Conservation (phyloP, 2,329 filamentous ascomycete species). For the Cytospora schulzeri region DNA sequence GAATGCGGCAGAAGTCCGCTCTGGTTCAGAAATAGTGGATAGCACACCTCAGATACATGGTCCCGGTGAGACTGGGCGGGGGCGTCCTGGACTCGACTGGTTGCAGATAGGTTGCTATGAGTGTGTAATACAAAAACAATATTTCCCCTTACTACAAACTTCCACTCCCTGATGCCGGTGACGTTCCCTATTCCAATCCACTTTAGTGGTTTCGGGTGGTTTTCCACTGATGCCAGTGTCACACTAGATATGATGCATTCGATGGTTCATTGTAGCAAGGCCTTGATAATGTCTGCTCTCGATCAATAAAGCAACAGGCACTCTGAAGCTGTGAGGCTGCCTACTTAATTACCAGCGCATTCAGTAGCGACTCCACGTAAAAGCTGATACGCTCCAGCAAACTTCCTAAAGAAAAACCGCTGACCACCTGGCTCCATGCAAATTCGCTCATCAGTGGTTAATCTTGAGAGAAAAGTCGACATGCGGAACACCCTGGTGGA, state of each 20-base stretch:
- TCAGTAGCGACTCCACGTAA: background rate
- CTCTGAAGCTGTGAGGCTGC: background rate
- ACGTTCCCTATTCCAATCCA: background rate
- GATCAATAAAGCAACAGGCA: background rate
- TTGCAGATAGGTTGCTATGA: constrained; percentile 15
- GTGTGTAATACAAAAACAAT: constrained; percentile 17
- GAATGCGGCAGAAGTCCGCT: background rate
- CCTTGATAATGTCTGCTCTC: background rate
- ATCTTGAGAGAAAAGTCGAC: constrained; percentile 98
- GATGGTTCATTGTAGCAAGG: background rate
- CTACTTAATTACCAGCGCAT: background rate
- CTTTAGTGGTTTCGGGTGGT: background rate
- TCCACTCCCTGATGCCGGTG: background rate
- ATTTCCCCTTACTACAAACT: background rate
- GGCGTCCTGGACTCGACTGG: constrained; percentile 11
- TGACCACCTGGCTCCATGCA: background rate
- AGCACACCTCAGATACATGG: constrained; percentile 1
- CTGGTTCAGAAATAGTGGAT: constrained; percentile 14
- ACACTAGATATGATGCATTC: background rate
- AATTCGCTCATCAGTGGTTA: constrained; percentile 40
- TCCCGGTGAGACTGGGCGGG: constrained; percentile 1
- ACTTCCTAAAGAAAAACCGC: background rate
- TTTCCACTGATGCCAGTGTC: background rate
- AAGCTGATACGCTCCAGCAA: background rate
- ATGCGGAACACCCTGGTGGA: constrained; percentile 92